Percentiles rank a stretch among this genome's conserved stretches.
Evolutionary conservation across 2,329 filamentous ascomycete genomes (phyloP).

Genomic region (Fusarium redolens): DNA sequence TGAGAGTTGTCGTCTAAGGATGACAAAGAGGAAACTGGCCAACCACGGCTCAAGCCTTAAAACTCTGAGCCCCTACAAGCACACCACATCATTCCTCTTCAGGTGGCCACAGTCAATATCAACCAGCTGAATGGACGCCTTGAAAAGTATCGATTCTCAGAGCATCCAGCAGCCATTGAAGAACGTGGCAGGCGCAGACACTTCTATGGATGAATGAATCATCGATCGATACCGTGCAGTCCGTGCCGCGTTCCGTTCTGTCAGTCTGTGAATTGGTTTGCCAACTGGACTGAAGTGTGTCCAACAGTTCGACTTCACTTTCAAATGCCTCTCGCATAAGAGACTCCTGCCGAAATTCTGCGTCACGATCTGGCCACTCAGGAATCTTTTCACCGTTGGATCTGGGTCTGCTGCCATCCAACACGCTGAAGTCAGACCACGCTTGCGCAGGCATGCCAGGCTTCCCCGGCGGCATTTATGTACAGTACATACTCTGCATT

Average conservation of each 20-base stretch:
- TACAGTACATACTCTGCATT: slow-evolving; percentile 14
- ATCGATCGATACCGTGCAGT: background rate
- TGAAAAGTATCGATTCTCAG: background rate
- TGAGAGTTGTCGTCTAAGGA: slow-evolving; percentile 1
- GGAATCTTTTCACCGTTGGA: slow-evolving; percentile 16
- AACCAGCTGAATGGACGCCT: slow-evolving; percentile 17
- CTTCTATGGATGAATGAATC: background rate
- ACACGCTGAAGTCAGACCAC: slow-evolving; percentile 40
- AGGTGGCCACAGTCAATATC: slow-evolving; percentile 1
- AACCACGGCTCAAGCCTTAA: slow-evolving; percentile 20
- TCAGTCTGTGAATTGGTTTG: slow-evolving; percentile 21
- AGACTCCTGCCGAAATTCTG: slow-evolving; percentile 33
- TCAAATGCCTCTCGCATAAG: slow-evolving; percentile 8
- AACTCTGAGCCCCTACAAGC: slow-evolving; percentile 5
- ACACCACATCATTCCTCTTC: slow-evolving; percentile 31
- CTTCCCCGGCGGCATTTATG: slow-evolving; percentile 30
- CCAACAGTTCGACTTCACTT: background rate
- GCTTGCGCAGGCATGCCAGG: slow-evolving; percentile 29
- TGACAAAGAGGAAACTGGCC: background rate
- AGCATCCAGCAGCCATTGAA: slow-evolving; percentile 18
- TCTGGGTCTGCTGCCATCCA: slow-evolving; percentile 32
- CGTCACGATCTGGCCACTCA: slow-evolving; percentile 44
- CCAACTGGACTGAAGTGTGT: background rate
- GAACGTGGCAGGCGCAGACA: background rate
- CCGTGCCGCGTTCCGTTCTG: background rate